phyloP scores from a whole-genome alignment of 352 stramenopile species.

The Thalassiosira exigua region DNA sequence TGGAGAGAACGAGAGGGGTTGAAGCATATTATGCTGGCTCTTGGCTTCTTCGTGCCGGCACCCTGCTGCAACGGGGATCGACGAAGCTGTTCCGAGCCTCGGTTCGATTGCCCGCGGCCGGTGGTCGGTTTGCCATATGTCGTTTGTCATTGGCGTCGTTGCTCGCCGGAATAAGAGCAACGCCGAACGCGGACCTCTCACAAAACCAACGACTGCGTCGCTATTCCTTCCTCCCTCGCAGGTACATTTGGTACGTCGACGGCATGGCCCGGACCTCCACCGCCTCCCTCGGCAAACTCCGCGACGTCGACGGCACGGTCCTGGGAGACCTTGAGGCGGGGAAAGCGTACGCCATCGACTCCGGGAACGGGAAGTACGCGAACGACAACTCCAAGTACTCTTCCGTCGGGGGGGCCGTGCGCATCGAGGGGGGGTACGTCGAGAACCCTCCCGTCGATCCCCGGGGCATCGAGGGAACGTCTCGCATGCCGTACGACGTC shows the following conservation, averaged over 20 bases:
- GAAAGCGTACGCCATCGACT: constrained; percentile 16
- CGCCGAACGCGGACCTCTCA: too few relatives aligned
- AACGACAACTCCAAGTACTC: constrained; percentile 27
- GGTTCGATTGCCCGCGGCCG: too few relatives aligned
- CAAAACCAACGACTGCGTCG: too few relatives aligned
- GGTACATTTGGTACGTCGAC: constrained; percentile 27
- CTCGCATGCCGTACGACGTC: constrained; percentile 1
- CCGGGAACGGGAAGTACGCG: background rate
- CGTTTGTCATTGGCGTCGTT: background rate
- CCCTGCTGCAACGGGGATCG: too few relatives aligned
- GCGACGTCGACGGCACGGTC: background rate
- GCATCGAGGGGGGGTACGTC: constrained; percentile 5
- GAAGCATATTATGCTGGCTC: too few relatives aligned
- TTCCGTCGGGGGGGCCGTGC: constrained; percentile 20
- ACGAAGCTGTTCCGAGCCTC: too few relatives aligned
- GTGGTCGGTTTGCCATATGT: constrained; percentile 5
- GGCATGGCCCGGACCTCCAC: constrained; percentile 23
- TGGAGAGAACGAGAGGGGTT: too few relatives aligned
- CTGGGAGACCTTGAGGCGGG: too few relatives aligned
- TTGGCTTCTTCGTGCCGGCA: too few relatives aligned
- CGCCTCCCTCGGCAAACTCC: background rate
- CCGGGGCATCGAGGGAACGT: constrained; percentile 6
- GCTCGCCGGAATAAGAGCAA: constrained; percentile 10
- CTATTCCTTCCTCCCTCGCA: background rate
- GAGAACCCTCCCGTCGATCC: constrained; percentile 1